Evolutionary conservation across 495 filamentous ascomycete genomes (phyloP), one percentile per base, ranked within the genome.

Genomic region (Cudoniella acicularis): DNA sequence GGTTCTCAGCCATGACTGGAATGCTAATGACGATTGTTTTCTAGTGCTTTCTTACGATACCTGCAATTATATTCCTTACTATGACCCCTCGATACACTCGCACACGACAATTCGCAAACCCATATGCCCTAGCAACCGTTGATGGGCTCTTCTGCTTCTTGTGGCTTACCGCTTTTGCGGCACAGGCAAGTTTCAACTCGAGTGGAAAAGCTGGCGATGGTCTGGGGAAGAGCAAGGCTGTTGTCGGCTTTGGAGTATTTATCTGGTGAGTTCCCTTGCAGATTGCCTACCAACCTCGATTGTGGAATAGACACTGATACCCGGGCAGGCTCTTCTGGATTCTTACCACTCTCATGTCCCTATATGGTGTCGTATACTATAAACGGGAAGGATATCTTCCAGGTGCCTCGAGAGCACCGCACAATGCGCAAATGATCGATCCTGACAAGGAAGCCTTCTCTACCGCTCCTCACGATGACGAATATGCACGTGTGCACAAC

Each of bases 41-140:
- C 59, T 59, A 96, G 92, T 94, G 89, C 74, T 96, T 91, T 82
- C 72, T 96, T 59, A 86, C 84, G 56, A 79, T 92, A 54, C 92
- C 91, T 3, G 89, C 84, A 22, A 81, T 94, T 60, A 81, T 96
- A 57, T 98, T 92, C 70, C 80, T 93, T 56, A 81, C 84, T 51
- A 88, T 91, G 76, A 84, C 91, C 3, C 92, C 91, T 22, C 85
- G 90, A 67, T 96, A 90, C 77, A 79, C 84, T n/a, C 85, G 91
- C 58, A 89, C 91, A 25, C 80, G 83, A 25, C 86, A 84, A 64
- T 83, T 92, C 61, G 89, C 89, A 47, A 86, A 96, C 63, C 87
- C 90, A 10, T 92, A 94, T 69, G 91, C 83, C 52, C 90, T 96
- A 72, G 82, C 87, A 18, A 79, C 78, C 3, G 73, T 95, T 47